Evolutionary conservation across 768 basidiomycete species (phyloP), one percentile per base, ranked within the genome.

Genomic region (Tremella fuciformis): DNA sequence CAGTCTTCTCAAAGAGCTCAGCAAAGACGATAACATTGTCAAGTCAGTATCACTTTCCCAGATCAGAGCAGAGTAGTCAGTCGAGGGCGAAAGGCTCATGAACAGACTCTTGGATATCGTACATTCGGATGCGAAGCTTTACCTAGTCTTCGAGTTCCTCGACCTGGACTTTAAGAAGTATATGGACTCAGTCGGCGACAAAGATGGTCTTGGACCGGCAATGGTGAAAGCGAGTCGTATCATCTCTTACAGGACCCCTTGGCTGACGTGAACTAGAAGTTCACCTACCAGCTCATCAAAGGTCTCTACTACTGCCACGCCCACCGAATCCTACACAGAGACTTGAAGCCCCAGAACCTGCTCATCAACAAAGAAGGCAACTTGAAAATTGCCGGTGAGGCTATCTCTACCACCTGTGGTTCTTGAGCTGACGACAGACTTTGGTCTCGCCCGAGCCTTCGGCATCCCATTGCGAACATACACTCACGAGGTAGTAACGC

Each of bases 381-480:
- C 74, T 83, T 98, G 55, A 98, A 98, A 79, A 84, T 98, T 22
- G 93, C 91, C 13, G 73, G 73, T 74, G 21, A 41, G 66, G 62
- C 44, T 9, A 50, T 42, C 25, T 44, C n/a, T n/a, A n/a, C n/a
- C n/a, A 8, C 18, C 22, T 11, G 9, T 49, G 34, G 58, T 46
- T 58, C 18, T 46, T 21, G n/a, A 13, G 47, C 49, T 50, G 49
- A 50, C 26, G 19, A 3, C 38, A 72, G 94, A 97, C 79, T 97
- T 98, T 71, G 94, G 94, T 41, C 83, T 98, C 44, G 93, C 94
- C 1, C 82, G 94, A 60, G 94, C 94, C 11, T 99, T 99, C 75
- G 96, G 96, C 58, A 97, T 99, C 67, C 96, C 96, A 41, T 86
- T 99, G 82, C 83, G 96, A 67, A 96, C 94, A n/a, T 99, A 98